Base-by-base conservation (phyloP, 2,329 filamentous ascomycete species). In the Sphaerulina vaccinii region DNA sequence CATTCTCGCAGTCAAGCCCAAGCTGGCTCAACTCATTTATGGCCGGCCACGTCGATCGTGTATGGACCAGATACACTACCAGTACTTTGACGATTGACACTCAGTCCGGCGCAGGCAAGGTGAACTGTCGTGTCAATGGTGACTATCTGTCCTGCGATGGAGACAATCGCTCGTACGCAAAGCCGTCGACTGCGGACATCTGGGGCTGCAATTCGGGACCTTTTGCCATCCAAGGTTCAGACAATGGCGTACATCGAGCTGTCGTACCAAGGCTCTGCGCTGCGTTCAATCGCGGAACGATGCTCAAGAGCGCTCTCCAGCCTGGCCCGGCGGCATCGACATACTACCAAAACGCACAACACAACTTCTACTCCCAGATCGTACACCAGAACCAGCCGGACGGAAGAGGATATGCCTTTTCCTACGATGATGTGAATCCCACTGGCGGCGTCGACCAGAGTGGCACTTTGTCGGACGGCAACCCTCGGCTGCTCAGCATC, bases 181-280 rank as follows among this genome's bases (percentile, higher is more conserved):
- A 79, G 54, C 85, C 86, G 0, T 76, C 71, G 1, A 80, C 81
- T 1, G 70, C 70, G 10, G 86, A 88, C 66, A 85, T 90, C 55
- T 82, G 88, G 63, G 80, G 79, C 38, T 88, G 84, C 71, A 85
- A 80, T 64, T 81, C 77, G 5, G 83, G 83, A 0, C 81, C 83
- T 0, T 86, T 86, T 58, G 71, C 73, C 57, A 67, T 77, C 2
- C 53, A 71, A 45, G 59, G 75, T 52, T 61, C 59, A 2, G 65
- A 71, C 13, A 73, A 73, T 44, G 63, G 57, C 13, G 68, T 72
- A 19, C 71, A 75, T 47, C 69, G 71, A 52, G 85, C 85, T 33
- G 78, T 91, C 42, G 83, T 84, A 1, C 86, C 89, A 0, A 79
- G 88, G n/a, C 72, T 95, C 9, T 82, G 86, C 1, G 88, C 89